Percentiles rank a stretch among this genome's conserved stretches.
phyloP scores from a whole-genome alignment of 768 basidiomycete genomes.

The Melanogaster broomeanus region DNA sequence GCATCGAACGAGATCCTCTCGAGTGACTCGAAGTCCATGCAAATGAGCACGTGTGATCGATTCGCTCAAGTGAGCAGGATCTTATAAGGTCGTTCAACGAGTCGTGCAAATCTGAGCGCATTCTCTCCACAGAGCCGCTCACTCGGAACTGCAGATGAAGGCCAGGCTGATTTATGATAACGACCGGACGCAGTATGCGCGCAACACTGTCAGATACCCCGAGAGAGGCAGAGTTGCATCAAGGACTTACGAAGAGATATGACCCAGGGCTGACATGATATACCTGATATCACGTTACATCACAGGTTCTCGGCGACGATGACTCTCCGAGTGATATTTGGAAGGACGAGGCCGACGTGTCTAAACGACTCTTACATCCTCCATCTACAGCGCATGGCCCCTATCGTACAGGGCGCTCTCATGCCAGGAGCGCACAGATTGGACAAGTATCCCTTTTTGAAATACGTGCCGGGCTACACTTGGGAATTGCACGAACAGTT shows the following conservation, averaged over 20 bases:
- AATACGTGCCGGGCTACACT: conserved; percentile 25
- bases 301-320: conserved; percentile 5
- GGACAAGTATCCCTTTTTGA: conserved; percentile 48
- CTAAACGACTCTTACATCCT: conserved; percentile 1
- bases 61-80: conserved; percentile 45
- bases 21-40: conserved; percentile 53
- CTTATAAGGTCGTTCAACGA: background rate
- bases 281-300: background rate
- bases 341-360: conserved; percentile 50
- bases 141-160: conserved; percentile 51
- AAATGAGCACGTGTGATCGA: conserved; percentile 50
- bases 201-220: conserved; percentile 11
- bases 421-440: conserved; percentile 53
- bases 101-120: background rate
- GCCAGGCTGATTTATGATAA: conserved; percentile 44
- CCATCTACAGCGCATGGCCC: background rate
- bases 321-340: conserved; percentile 46
- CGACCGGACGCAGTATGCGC: conserved; percentile 37
- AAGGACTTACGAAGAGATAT: conserved; percentile 27
- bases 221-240: background rate
- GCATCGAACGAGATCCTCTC: conserved; percentile 54
- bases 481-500: conserved; percentile 42
- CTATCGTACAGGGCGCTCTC: conserved; percentile 24
- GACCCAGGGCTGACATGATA: conserved; percentile 7
- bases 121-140: conserved; percentile 42